phyloP scores from a whole-genome alignment of 2,329 filamentous ascomycete genomes.

The Phialophora verrucosa region DNA sequence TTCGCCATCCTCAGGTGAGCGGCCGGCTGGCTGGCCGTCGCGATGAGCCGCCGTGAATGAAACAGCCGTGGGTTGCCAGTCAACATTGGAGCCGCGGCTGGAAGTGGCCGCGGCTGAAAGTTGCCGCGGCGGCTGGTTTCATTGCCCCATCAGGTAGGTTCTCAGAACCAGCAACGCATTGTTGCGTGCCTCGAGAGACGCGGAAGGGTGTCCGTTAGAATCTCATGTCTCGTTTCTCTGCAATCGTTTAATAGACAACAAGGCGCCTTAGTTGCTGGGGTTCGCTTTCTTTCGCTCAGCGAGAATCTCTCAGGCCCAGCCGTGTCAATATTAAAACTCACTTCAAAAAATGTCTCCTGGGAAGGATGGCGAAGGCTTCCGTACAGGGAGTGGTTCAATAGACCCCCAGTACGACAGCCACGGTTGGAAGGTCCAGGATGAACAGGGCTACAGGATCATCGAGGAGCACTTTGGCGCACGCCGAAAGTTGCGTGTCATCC shows the following conservation, averaged over 20 bases:
- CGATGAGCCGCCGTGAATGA: background rate
- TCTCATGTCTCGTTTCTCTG: background rate
- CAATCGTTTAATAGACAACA: background rate
- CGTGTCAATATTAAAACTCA: background rate
- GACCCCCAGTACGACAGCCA: background rate
- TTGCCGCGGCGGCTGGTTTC: background rate
- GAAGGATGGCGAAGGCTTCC: conserved; percentile 79
- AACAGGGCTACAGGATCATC: conserved; percentile 26
- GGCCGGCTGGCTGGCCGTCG: background rate
- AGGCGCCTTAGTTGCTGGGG: background rate
- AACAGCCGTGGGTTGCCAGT: background rate
- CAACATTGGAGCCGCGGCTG: background rate
- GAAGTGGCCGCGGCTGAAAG: background rate
- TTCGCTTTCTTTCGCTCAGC: background rate
- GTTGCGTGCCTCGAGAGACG: background rate
- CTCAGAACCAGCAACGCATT: background rate
- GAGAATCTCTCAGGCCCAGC: background rate
- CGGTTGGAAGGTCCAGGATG: conserved; percentile 24
- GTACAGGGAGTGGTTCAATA: background rate
- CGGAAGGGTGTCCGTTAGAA: background rate
- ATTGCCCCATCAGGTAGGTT: background rate
- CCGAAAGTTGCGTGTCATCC: conserved; percentile 42
- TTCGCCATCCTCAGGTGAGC: background rate
- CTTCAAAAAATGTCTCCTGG: background rate
- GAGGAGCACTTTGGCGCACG: conserved; percentile 22